phyloP scores from a whole-genome alignment of 2,329 filamentous ascomycete genomes.

The Epichloe gansuensis region DNA sequence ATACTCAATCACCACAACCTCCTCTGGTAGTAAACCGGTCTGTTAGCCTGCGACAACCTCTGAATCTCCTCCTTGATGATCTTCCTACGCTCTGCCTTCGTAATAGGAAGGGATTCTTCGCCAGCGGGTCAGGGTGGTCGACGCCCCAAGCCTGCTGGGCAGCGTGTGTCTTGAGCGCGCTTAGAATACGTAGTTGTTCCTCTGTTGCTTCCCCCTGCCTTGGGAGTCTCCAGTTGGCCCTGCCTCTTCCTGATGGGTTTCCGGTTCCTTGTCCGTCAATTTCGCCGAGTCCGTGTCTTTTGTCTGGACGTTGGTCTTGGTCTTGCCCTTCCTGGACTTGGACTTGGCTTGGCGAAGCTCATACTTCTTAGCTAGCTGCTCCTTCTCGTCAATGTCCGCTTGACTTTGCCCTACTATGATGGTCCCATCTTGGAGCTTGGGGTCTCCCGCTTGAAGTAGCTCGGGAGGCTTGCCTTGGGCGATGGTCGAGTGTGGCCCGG shows the following conservation, averaged over 20 bases:
- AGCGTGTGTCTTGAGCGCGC: constrained; percentile 19
- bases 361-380: constrained; percentile 8
- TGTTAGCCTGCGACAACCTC: constrained; percentile 31
- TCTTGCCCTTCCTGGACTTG: constrained; percentile 1
- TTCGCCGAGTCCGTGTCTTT: not conserved
- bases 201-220: constrained; percentile 8
- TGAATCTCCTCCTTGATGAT: constrained; percentile 47
- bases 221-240: constrained; percentile 1
- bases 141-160: constrained; percentile 22
- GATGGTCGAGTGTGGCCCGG: constrained; percentile 30
- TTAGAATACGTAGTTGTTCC: constrained; percentile 21
- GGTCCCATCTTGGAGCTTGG: constrained; percentile 36
- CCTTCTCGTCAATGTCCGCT: constrained; percentile 17
- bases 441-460: constrained; percentile 34
- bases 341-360: constrained; percentile 15
- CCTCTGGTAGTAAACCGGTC: constrained; percentile 41
- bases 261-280: not conserved
- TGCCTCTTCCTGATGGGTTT: constrained; percentile 5
- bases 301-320: constrained; percentile 1
- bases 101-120: constrained; percentile 34
- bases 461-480: constrained; percentile 38
- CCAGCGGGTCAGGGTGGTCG: constrained; percentile 23
- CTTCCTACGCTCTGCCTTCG: constrained; percentile 39
- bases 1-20: constrained; percentile 34
- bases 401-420: constrained; percentile 28